Evolutionary conservation across 1,284 basidiomycete genomes (phyloP).

Genomic region (Ceraceosorus guamensis): DNA sequence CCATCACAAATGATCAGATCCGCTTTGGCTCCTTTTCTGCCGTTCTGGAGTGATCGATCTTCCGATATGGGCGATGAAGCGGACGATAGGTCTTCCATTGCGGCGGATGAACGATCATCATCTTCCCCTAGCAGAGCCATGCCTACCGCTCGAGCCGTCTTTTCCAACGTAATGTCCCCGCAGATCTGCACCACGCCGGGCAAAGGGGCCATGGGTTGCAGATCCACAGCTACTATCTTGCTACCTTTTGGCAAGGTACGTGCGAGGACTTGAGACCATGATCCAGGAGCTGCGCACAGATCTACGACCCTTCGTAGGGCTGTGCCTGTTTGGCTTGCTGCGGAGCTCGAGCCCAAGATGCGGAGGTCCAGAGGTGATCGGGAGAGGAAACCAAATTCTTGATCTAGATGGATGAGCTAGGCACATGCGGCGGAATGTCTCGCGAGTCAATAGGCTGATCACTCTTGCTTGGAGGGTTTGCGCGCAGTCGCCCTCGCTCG

Average conservation of each 20-base stretch:
- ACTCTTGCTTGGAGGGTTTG: not conserved
- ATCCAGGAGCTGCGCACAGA: slow-evolving; percentile 57
- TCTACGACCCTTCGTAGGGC: slow-evolving; percentile 52
- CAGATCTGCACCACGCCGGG: slow-evolving; percentile 54
- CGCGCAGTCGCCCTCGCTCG: no score
- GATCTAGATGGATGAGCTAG: slow-evolving; percentile 51
- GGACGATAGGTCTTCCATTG: not conserved
- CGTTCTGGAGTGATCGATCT: not conserved
- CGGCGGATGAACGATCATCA: not conserved
- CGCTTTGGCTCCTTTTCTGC: slow-evolving; percentile 48
- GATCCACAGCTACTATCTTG: slow-evolving; percentile 55
- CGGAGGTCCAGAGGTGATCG: slow-evolving; percentile 43
- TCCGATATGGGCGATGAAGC: not conserved
- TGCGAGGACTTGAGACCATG: slow-evolving; percentile 50
- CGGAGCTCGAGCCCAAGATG: not conserved
- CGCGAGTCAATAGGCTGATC: not conserved
- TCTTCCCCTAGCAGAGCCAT: slow-evolving; percentile 46
- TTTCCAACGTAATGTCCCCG: slow-evolving; percentile 56
- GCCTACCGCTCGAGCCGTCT: slow-evolving; percentile 54
- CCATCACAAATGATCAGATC: slow-evolving; percentile 58
- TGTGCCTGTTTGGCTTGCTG: not conserved
- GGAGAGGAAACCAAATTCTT: slow-evolving; percentile 52
- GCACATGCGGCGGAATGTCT: no score
- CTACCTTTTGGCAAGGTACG: slow-evolving; percentile 39
- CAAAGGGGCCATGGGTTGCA: slow-evolving; percentile 58